Conservation (phyloP, 331 rosid genomes). For the Telfairia occidentalis region DNA sequence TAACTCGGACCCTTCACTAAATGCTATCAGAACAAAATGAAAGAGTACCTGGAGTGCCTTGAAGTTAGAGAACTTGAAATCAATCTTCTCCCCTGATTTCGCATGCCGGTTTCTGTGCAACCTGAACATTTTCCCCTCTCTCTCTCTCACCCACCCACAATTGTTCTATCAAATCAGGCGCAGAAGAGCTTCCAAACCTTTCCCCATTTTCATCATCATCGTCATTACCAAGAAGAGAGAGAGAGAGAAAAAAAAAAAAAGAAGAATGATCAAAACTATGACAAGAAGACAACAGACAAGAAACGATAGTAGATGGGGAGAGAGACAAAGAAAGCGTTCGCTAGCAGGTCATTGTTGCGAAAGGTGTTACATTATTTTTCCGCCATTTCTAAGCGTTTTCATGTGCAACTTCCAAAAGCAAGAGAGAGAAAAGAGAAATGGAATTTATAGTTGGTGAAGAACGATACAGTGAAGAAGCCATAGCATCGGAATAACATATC, state of each 20-base stretch:
- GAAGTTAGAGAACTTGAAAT: conserved; percentile 35
- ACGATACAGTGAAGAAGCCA: conserved; percentile 1
- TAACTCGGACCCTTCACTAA: not conserved
- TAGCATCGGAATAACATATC: not conserved
- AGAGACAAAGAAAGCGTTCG: conserved; percentile 23
- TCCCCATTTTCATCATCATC: conserved; percentile 10
- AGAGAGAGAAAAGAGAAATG: conserved; percentile 1
- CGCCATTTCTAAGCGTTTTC: conserved; percentile 20
- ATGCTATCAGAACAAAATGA: not conserved
- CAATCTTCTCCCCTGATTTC: conserved; percentile 32
- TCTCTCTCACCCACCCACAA: not conserved
- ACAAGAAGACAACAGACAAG: not conserved
- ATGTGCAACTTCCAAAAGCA: not conserved
- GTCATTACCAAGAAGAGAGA: conserved; percentile 23
- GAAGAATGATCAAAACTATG: conserved; percentile 1
- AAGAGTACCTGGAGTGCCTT: conserved; percentile 34
- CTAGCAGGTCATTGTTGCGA: conserved; percentile 33
- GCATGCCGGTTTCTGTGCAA: conserved; percentile 24
- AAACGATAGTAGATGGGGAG: conserved; percentile 12
- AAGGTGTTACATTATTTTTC: conserved; percentile 18
- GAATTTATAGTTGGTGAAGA: conserved; percentile 9
- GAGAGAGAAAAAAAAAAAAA: conserved; percentile 2
- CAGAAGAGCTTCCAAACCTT: not conserved
- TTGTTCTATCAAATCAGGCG: not conserved
- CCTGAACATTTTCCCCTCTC: conserved; percentile 28